Conservation (phyloP, 495 filamentous ascomycete genomes). For the Ramalina intermedia region DNA sequence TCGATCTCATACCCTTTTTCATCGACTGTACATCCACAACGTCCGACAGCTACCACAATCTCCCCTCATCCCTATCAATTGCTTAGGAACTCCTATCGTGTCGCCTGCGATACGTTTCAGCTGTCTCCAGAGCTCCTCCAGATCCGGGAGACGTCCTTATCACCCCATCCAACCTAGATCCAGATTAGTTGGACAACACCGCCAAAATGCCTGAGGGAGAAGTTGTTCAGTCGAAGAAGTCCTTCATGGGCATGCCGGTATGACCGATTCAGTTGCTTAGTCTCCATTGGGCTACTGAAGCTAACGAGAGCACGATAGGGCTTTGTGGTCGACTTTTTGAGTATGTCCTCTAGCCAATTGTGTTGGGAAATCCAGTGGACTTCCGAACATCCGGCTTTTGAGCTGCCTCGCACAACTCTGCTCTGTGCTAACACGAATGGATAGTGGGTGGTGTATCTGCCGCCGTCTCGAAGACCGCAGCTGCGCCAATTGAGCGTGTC, state of each 20-base stretch:
- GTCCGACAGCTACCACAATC: constrained; percentile 12
- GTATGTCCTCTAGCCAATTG: constrained; percentile 45
- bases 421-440: constrained; percentile 17
- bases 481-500: constrained; percentile 99
- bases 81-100: neutral
- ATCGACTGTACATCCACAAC: constrained; percentile 3
- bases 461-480: constrained; percentile 99
- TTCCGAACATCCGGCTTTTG: too few species aligned
- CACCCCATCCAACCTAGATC: constrained; percentile 24
- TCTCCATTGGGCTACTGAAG: constrained; percentile 4
- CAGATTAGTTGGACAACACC: constrained; percentile 20
- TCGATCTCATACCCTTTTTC: constrained; percentile 21
- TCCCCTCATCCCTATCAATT: constrained; percentile 11
- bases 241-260: constrained; percentile 85
- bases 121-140: constrained; percentile 21
- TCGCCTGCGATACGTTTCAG: constrained; percentile 8
- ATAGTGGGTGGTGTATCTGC: constrained; percentile 99
- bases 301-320: constrained; percentile 32
- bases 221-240: constrained; percentile 48
- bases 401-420: too few species aligned
- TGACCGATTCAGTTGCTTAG: constrained; percentile 9
- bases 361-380: too few species aligned
- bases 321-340: constrained; percentile 88
- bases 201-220: constrained; percentile 38
- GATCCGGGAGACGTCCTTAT: constrained; percentile 27